phyloP scores from a whole-genome alignment of 257 asterid genomes.

The Solanum raphanifolium region DNA sequence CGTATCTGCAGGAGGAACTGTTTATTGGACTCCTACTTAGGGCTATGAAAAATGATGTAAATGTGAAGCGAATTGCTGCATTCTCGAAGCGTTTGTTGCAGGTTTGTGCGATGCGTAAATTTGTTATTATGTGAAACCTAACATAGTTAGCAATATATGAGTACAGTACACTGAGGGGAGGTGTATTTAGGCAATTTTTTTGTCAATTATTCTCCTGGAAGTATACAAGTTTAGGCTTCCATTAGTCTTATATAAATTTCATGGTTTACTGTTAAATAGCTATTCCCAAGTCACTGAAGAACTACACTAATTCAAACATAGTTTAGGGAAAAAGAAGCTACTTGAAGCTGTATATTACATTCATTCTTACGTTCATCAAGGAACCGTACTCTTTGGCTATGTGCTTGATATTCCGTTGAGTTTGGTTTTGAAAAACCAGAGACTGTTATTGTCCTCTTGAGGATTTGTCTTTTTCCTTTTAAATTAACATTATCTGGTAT shows the following conservation, averaged over 20 bases:
- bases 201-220: neutral
- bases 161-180: neutral
- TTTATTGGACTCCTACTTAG: constrained; percentile 69
- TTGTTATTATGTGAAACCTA: neutral
- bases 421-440: neutral
- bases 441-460: neutral
- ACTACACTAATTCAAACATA: neutral
- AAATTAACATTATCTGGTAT: neutral
- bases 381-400: neutral
- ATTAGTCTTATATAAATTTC: neutral
- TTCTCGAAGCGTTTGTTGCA: constrained; percentile 88
- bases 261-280: neutral
- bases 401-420: neutral
- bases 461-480: neutral
- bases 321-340: neutral
- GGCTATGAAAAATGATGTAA: constrained; percentile 93
- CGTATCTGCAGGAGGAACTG: constrained; percentile 70
- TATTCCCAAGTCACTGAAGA: neutral
- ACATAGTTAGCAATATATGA: neutral
- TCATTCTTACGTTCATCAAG: neutral
- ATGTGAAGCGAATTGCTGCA: constrained; percentile 80
- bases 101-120: constrained; percentile 28
- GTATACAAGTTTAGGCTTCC: neutral
- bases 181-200: neutral
- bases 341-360: neutral